These are phyloP conservation scores for Fusarium algeriense DNA, from an alignment of 2,329 filamentous ascomycete genomes.

Conservation along the genomic window DNA sequence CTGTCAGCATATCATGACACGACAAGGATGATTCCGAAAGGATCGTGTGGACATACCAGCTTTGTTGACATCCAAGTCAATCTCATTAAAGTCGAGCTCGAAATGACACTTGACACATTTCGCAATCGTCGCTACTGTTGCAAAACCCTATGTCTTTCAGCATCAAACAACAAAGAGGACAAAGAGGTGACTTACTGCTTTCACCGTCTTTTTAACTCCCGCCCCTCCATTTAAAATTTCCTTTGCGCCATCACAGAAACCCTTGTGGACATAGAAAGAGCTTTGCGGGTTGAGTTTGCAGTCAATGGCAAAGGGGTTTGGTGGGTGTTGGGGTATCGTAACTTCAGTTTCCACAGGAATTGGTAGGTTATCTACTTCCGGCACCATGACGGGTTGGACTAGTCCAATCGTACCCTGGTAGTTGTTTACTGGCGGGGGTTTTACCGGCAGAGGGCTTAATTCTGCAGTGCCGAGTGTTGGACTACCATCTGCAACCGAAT, in stretches of 20 bases:
- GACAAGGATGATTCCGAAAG: neutral
- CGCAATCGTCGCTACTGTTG: slow-evolving; percentile 58
- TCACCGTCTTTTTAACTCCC: slow-evolving; percentile 64
- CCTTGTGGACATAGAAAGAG: slow-evolving; percentile 66
- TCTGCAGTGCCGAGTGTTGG: slow-evolving; percentile 44
- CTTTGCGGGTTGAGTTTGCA: slow-evolving; percentile 59
- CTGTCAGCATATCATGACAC: slow-evolving; percentile 20
- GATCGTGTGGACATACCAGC: slow-evolving; percentile 54
- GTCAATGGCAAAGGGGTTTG: slow-evolving; percentile 48
- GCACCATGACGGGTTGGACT: slow-evolving; percentile 5
- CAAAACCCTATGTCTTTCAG: slow-evolving; percentile 54
- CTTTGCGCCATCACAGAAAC: slow-evolving; percentile 67
- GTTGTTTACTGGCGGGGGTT: slow-evolving; percentile 25
- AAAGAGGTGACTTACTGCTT: slow-evolving; percentile 55
- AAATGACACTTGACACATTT: slow-evolving; percentile 66
- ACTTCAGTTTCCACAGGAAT: slow-evolving; percentile 45
- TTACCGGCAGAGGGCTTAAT: slow-evolving; percentile 37
- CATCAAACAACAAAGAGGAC: neutral
- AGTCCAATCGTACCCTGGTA: slow-evolving; percentile 32
- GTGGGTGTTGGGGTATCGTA: slow-evolving; percentile 18
- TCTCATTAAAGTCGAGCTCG: slow-evolving; percentile 64
- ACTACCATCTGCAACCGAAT: slow-evolving; percentile 41
- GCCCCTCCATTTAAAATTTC: slow-evolving; percentile 62
- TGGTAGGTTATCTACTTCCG: slow-evolving; percentile 43
- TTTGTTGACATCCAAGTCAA: slow-evolving; percentile 65